phyloP scores from a whole-genome alignment of 345 rosid species.

The Anastatica hierochuntica region DNA sequence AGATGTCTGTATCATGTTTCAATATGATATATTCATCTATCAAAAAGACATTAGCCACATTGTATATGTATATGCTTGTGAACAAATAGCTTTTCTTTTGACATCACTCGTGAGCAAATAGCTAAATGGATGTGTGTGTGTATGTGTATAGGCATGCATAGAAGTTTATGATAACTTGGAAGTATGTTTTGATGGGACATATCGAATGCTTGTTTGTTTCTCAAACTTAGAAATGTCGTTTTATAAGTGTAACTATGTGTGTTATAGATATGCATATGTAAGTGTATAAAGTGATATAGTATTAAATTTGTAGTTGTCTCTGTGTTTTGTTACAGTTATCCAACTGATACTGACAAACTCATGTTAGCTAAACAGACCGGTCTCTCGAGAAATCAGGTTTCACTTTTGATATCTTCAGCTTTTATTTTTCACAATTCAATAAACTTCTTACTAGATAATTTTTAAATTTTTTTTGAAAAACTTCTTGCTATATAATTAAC shows the following conservation, averaged over 20 bases:
- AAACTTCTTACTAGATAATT: not conserved
- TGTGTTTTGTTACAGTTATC: constrained; percentile 49
- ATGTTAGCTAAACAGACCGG: constrained; percentile 92
- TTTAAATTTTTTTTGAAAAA: too few species aligned
- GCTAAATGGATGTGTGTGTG: not conserved
- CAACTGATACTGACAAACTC: constrained; percentile 81
- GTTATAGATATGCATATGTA: too few species aligned
- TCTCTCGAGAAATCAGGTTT: constrained; percentile 81
- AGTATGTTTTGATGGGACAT: constrained; percentile 36
- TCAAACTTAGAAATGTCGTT: not conserved
- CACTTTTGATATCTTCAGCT: too few species aligned
- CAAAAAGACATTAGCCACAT: constrained; percentile 6
- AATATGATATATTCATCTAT: constrained; percentile 2
- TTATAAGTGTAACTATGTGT: constrained; percentile 13
- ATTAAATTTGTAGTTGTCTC: not conserved
- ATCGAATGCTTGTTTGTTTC: constrained; percentile 18
- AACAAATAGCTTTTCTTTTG: constrained; percentile 15
- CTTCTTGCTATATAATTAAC: not conserved
- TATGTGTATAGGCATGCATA: too few species aligned
- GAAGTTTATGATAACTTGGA: too few species aligned
- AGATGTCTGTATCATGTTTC: not conserved
- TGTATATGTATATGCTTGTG: constrained; percentile 2
- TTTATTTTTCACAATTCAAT: not conserved
- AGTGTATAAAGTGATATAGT: too few species aligned
- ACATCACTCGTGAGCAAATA: too few species aligned